Base-by-base conservation (phyloP, 441 rosid genomes). In the Populus hybrid region DNA sequence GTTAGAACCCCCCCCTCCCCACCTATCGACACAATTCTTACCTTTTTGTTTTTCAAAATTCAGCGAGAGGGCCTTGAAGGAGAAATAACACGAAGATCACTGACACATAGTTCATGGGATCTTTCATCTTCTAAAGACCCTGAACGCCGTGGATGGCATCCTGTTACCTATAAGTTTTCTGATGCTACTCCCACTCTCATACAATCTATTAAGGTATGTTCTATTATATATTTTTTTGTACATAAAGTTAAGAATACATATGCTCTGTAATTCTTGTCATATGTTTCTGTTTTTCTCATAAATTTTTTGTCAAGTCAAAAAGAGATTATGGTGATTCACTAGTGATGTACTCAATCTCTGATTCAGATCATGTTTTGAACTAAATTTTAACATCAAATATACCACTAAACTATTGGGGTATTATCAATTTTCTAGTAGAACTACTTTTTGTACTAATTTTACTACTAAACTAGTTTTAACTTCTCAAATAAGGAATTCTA, bases 71-170 rank as follows among this genome's bases (percentile, higher is more conserved):
- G 94, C 84, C 91, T 91, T 26, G 94, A 94, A 84, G 85, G 84
- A 75, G 98, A 92, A 87, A 82, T 94, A 24, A 92, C 97, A n/a
- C 82, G 97, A 70, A 87, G 99, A 84, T 92, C 98, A 67, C 78
- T 96, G 82, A 88, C 94, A 68, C 91, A 96, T 85, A 91, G 97
- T 82, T 86, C 97, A 70, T 96, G 98, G 99, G 99, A 96, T 81
- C 87, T 88, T 78, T 86, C 98, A 24, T 88, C 98, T 72, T 82
- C 98, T 18, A 90, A 86, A 84, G 91, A 91, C 67, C 95, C 87
- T n/a, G 86, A 89, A 73, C 98, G 98, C 78, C 97, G 94, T 26
- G 98, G 98, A 77, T 96, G 99, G 99, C 99, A 96, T 86, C 99
- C 98, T 75, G 86, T 88, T 75, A 90, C 94, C 67, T 94, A 96